Base-by-base conservation (phyloP, 2,329 filamentous ascomycete genomes). In the Xylaria sp. region DNA sequence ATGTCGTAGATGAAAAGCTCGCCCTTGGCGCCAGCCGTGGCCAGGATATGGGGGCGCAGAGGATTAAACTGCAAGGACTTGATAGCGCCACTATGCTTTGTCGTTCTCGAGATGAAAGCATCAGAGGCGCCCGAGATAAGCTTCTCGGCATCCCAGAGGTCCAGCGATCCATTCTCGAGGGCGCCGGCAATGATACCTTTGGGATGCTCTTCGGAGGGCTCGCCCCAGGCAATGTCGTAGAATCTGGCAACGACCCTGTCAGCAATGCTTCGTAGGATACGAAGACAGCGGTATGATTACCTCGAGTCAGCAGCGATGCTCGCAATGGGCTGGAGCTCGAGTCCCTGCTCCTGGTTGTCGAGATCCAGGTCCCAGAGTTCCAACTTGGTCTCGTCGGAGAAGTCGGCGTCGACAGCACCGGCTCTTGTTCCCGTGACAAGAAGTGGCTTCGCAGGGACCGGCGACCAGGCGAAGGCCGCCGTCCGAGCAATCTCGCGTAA, bases 51-150 rank as follows among this genome's bases (percentile, higher is more conserved):
- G 31, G 94, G 90, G 78, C 94, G 91, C 80, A 93, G 87, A 11
- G 95, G 94, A 81, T 99, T 99, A 87, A 98, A 99, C 79, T 99
- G 94, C 68, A 99, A 84, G 31, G 96, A 89, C 82, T 97, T 97
- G 81, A 97, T 94, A 20, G 95, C 88, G 25, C 95, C 96, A 54
- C 88, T 94, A 80, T 99, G 96, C 81, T 97, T 97, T 57, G 90
- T 90, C 36, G 93, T 94, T 77, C 92, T 89, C 72, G 93, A 94
- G 75, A 98, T 90, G 72, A 93, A 85, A n/a, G 94, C 89, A 79
- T 96, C 92, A 10, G 83, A 81, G 27, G 81, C 83, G 66, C 87
- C 87, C 13, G 82, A 77, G 59, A 87, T 82, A 54, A 90, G 85
- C 80, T 87, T 88, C 76, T 85, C 91, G 44, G 94, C 96, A 79